Evolutionary conservation across 441 rosid species (phyloP).

Genomic region (Eutrema salsugineum): DNA sequence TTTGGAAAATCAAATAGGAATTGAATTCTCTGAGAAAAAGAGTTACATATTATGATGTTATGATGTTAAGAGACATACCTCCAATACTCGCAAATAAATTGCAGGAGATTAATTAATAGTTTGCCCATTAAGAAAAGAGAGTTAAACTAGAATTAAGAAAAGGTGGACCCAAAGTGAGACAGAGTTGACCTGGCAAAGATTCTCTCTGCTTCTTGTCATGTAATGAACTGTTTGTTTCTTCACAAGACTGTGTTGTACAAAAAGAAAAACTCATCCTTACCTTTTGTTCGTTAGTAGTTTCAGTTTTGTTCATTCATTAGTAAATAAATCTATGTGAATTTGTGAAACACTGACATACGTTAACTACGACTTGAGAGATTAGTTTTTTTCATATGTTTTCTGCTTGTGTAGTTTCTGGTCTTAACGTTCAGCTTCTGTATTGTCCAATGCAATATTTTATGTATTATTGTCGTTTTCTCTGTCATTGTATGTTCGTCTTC

Average conservation of each 20-base stretch:
- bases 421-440: neutral
- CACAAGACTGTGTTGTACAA: neutral
- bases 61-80: too few species aligned
- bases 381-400: neutral
- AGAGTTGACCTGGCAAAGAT: slow-evolving; percentile 19
- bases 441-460: neutral
- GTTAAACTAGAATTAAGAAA: neutral
- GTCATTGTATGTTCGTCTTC: slow-evolving; percentile 16
- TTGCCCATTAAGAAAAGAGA: neutral
- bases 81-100: neutral
- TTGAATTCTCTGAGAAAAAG: too few species aligned
- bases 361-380: neutral
- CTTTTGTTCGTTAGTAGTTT: neutral
- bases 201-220: slow-evolving; percentile 9
- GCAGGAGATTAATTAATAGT: neutral
- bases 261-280: neutral
- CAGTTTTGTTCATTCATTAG: neutral
- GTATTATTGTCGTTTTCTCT: neutral
- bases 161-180: neutral
- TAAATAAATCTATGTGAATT: neutral
- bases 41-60: too few species aligned
- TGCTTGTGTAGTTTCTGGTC: neutral
- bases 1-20: too few species aligned
- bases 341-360: neutral
- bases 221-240: slow-evolving; percentile 4